Percentiles rank a stretch among this genome's conserved stretches.
Conservation (phyloP, 202 grass and related monocot genomes). For the Sporobolus alterniflorus region DNA sequence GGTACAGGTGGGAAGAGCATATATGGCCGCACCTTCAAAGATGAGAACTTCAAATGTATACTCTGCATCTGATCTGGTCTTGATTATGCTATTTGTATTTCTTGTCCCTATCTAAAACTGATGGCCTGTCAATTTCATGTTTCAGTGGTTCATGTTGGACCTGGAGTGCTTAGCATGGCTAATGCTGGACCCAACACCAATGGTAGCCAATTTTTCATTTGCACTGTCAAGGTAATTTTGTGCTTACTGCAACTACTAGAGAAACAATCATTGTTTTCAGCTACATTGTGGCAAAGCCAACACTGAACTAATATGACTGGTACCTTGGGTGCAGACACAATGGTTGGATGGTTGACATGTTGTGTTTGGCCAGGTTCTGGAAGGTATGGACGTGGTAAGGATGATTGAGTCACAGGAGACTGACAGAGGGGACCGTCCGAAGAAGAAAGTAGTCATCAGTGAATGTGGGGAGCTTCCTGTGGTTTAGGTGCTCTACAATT, state of each 20-base stretch:
- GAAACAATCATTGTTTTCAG: neutral
- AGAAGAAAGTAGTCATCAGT: slow-evolving; percentile 83
- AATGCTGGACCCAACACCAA: slow-evolving; percentile 93
- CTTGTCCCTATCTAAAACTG: neutral
- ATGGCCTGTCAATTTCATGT: slow-evolving; percentile 17
- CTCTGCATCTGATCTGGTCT: neutral
- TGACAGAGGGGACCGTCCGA: slow-evolving; percentile 87
- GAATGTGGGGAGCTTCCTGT: slow-evolving; percentile 90
- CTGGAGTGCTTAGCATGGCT: slow-evolving; percentile 84
- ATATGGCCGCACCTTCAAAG: slow-evolving; percentile 89
- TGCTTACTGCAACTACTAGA: neutral
- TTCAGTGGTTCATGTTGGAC: slow-evolving; percentile 78
- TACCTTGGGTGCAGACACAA: slow-evolving; percentile 54
- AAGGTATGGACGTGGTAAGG: slow-evolving; percentile 74
- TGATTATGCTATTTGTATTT: neutral
- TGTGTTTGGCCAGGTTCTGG: slow-evolving; percentile 83
- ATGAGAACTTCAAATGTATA: slow-evolving; percentile 88
- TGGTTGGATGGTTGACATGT: slow-evolving; percentile 88
- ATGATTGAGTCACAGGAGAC: slow-evolving; percentile 74
- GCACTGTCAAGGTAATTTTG: slow-evolving; percentile 74
- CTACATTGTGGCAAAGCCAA: neutral
- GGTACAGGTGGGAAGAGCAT: slow-evolving; percentile 91
- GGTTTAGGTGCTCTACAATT: slow-evolving; percentile 34
- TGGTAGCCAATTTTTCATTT: slow-evolving; percentile 94
- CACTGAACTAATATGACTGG: neutral